Percentiles rank a stretch among this genome's conserved stretches.
Evolutionary conservation across 2,329 filamentous ascomycete genomes (phyloP).

Genomic region (Pseudopithomyces maydicus): DNA sequence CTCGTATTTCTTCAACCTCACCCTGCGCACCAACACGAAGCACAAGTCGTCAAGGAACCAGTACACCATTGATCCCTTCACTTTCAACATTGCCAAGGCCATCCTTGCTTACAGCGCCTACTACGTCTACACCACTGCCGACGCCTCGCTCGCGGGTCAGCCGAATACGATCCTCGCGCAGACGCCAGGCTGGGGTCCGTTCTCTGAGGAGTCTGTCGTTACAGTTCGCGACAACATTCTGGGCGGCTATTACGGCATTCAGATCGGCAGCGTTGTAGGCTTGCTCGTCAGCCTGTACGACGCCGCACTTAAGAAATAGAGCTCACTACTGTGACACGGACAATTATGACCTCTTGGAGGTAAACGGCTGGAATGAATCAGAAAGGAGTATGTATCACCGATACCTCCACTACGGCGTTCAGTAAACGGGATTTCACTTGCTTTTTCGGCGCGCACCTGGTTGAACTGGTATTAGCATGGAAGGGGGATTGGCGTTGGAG

Average conservation of each 20-base stretch:
- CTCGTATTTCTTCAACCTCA: slow-evolving; percentile 92
- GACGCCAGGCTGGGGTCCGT: slow-evolving; percentile 54
- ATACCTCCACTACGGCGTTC: neutral
- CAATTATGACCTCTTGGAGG: neutral
- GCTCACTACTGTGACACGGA: neutral
- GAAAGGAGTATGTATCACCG: neutral
- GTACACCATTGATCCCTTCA: slow-evolving; percentile 79
- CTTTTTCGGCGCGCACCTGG: slow-evolving; percentile 7
- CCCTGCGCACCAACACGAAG: slow-evolving; percentile 59
- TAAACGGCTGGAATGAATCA: neutral
- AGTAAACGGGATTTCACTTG: neutral
- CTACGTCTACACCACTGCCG: slow-evolving; percentile 41
- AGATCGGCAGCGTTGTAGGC: slow-evolving; percentile 72
- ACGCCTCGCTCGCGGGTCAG: slow-evolving; percentile 21
- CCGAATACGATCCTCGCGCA: slow-evolving; percentile 60
- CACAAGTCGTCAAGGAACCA: slow-evolving; percentile 51
- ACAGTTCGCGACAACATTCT: slow-evolving; percentile 71
- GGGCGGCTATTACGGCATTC: slow-evolving; percentile 71
- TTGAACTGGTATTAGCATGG: slow-evolving; percentile 5
- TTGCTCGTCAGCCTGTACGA: slow-evolving; percentile 76
- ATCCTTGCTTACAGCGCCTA: slow-evolving; percentile 83
- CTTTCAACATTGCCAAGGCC: slow-evolving; percentile 88
- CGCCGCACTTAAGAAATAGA: slow-evolving; percentile 68
- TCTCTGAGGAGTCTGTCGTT: slow-evolving; percentile 64
- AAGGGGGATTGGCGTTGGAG: slow-evolving; percentile 24